Evolutionary conservation across 2,329 filamentous ascomycete species (phyloP).

Genomic region (Stagonosporopsis tanaceti): DNA sequence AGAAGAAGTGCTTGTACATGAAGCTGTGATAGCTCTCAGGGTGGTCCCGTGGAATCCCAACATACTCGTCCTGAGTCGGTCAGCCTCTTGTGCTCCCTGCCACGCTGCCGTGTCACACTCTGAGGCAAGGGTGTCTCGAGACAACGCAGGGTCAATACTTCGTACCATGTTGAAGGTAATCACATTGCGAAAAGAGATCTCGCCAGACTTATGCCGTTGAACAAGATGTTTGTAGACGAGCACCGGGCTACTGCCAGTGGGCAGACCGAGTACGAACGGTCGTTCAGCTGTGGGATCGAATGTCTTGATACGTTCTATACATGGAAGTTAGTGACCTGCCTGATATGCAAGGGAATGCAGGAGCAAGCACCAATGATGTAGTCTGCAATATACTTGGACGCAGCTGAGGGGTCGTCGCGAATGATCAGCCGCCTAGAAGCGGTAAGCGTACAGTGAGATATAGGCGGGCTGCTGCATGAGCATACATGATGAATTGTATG

Average conservation of each 20-base stretch:
- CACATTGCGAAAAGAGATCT: conserved; percentile 87
- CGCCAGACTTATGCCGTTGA: conserved; percentile 71
- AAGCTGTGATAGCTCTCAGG: conserved; percentile 89
- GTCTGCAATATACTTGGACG: conserved; percentile 79
- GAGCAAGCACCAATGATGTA: conserved; percentile 72
- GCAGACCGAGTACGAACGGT: conserved; percentile 83
- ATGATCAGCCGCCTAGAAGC: conserved; percentile 80
- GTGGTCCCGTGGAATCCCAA: conserved; percentile 82
- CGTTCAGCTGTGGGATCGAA: conserved; percentile 75
- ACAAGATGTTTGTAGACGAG: conserved; percentile 81
- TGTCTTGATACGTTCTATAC: conserved; percentile 74
- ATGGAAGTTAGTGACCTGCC: conserved; percentile 33
- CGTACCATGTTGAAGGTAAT: conserved; percentile 90
- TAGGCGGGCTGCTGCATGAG: conserved; percentile 31
- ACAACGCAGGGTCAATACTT: conserved; percentile 21
- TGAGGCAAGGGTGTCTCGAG: conserved; percentile 25
- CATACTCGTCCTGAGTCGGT: conserved; percentile 76
- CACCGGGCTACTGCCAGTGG: conserved; percentile 82
- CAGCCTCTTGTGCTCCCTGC: conserved; percentile 28
- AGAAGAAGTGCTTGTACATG: conserved; percentile 94
- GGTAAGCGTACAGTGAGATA: conserved; percentile 37
- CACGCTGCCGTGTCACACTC: conserved; percentile 27
- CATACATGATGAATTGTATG: conserved; percentile 41
- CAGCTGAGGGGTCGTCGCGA: conserved; percentile 72
- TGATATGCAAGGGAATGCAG: conserved; percentile 30